Evolutionary conservation across 192 early-diverging fungal genomes (phyloP).

Genomic region (Backusella luteola): DNA sequence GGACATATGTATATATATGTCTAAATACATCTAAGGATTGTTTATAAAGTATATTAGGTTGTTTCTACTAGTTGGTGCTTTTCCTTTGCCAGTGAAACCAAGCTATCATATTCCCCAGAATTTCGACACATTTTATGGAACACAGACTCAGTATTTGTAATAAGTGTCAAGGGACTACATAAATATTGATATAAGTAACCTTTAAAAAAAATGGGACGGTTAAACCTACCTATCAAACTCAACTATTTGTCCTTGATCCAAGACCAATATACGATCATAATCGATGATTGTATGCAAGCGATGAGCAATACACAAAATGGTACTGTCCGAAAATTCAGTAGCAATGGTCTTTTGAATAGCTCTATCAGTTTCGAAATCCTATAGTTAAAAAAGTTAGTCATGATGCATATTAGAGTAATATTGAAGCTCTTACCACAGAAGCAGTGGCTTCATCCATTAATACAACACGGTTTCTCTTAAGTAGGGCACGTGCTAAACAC

Average conservation of each 20-base stretch:
- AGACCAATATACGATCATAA: constrained; percentile 81
- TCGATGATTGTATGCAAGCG: constrained; percentile 84
- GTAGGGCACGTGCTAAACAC: constrained; percentile 77
- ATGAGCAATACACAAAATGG: constrained; percentile 91
- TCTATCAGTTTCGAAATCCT: constrained; percentile 83
- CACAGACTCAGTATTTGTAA: constrained; percentile 13
- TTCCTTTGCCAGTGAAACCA: constrained; percentile 11
- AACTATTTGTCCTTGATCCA: constrained; percentile 77
- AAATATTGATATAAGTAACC: background rate
- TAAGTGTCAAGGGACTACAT: constrained; percentile 18
- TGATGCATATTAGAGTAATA: constrained; percentile 43
- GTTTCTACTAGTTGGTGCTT: constrained; percentile 1
- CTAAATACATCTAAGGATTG: too few species aligned
- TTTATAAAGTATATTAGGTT: background rate
- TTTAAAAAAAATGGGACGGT: background rate
- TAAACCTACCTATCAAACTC: constrained; percentile 65
- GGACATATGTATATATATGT: background rate
- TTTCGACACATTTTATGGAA: constrained; percentile 28
- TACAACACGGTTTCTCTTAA: constrained; percentile 65
- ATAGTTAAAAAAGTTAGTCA: background rate
- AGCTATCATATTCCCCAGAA: constrained; percentile 24
- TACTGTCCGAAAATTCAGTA: constrained; percentile 70
- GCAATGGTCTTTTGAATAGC: constrained; percentile 88
- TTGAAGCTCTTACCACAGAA: constrained; percentile 10
- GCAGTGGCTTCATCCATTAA: constrained; percentile 80